These are phyloP conservation scores for Penstemon barbatus DNA, from an alignment of 257 asterid species.

Conservation along the genomic window DNA sequence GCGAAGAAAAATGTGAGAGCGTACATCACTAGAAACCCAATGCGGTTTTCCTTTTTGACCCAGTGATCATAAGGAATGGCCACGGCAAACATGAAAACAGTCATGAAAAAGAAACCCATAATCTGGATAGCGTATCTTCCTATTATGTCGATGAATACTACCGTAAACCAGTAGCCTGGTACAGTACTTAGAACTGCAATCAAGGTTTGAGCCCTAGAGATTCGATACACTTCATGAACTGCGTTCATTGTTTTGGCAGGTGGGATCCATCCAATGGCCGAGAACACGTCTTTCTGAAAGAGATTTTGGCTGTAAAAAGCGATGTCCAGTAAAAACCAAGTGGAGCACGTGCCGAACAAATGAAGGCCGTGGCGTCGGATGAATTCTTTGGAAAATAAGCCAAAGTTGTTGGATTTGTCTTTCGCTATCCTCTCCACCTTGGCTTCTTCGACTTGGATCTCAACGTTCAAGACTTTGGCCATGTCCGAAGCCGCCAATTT, in stretches of 20 bases:
- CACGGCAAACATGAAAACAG: slow-evolving; percentile 44
- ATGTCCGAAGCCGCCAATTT: slow-evolving; percentile 21
- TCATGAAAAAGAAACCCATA: slow-evolving; percentile 54
- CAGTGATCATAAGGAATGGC: slow-evolving; percentile 48
- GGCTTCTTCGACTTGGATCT: slow-evolving; percentile 9
- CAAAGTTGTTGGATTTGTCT: slow-evolving; percentile 4
- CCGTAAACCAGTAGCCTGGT: slow-evolving; percentile 51
- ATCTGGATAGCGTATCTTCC: slow-evolving; percentile 46
- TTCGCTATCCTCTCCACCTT: background rate
- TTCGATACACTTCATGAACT: slow-evolving; percentile 37
- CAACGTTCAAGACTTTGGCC: slow-evolving; percentile 18
- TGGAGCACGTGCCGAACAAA: slow-evolving; percentile 38
- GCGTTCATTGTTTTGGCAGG: slow-evolving; percentile 35
- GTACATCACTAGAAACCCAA: slow-evolving; percentile 46
- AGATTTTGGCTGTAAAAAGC: slow-evolving; percentile 49
- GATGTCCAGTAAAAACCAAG: slow-evolving; percentile 47
- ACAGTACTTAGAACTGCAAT: slow-evolving; percentile 43
- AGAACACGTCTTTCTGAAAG: slow-evolving; percentile 50
- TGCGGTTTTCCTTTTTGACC: slow-evolving; percentile 29
- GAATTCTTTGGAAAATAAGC: slow-evolving; percentile 32
- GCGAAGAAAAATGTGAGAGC: slow-evolving; percentile 48
- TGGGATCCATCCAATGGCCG: slow-evolving; percentile 42
- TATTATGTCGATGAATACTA: slow-evolving; percentile 35
- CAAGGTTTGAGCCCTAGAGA: slow-evolving; percentile 43
- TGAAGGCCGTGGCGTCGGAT: slow-evolving; percentile 45